Base-by-base conservation (phyloP, 768 basidiomycete genomes). In the Mycena polygramma region DNA sequence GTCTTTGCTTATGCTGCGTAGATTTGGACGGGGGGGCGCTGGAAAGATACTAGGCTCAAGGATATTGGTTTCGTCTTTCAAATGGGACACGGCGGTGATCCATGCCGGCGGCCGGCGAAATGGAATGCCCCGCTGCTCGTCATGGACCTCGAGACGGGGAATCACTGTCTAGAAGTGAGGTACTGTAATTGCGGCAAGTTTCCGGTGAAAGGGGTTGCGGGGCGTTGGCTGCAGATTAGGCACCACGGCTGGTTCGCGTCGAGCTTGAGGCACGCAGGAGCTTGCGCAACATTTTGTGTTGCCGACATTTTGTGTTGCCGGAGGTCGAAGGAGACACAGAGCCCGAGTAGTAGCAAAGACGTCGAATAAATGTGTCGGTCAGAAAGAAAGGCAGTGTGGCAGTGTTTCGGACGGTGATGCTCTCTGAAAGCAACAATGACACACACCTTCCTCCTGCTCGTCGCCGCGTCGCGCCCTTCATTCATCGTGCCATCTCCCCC, bases 301-400 rank as follows among this genome's bases (percentile, higher is more conserved):
- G 63, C 14, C 37, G 17, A 63, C 63, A 7, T 63, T 63, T 20
- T n/a, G n/a, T n/a, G n/a, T n/a, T n/a, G n/a, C n/a, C n/a, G n/a
- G n/a, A n/a, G n/a, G n/a, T n/a, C n/a, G n/a, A n/a, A n/a, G n/a
- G n/a, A n/a, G n/a, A n/a, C n/a, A n/a, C n/a, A n/a, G n/a, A n/a
- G n/a, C n/a, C n/a, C n/a, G n/a, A n/a, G n/a, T n/a, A n/a, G n/a
- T n/a, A n/a, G n/a, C n/a, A n/a, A n/a, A n/a, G n/a, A n/a, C n/a
- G n/a, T n/a, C n/a, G n/a, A n/a, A n/a, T n/a, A n/a, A n/a, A n/a
- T n/a, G n/a, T n/a, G n/a, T n/a, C n/a, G n/a, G n/a, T n/a, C n/a
- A n/a, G n/a, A n/a, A n/a, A n/a, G n/a, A n/a, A n/a, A n/a, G n/a
- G n/a, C n/a, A n/a, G n/a, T n/a, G n/a, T n/a, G n/a, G n/a, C n/a